Percentiles rank a stretch among this genome's conserved stretches.
Conservation (phyloP, 768 basidiomycete species). For the Naganishia vishniacii region DNA sequence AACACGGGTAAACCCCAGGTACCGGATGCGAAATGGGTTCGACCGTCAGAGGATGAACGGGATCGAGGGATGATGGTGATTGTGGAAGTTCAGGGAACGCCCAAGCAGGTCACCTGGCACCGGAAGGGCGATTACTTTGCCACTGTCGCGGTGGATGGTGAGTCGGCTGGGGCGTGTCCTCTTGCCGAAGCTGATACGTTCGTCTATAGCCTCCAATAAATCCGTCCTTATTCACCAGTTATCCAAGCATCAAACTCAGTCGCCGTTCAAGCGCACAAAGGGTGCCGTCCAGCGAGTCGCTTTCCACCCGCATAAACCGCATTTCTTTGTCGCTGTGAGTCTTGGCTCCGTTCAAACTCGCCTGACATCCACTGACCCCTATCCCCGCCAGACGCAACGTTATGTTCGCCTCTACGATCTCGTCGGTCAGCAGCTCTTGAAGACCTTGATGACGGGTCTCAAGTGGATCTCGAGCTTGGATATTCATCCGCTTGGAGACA, state of each 20-base stretch:
- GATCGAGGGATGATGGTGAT: conserved; percentile 50
- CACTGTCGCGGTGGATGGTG: conserved; percentile 67
- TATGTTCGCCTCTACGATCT: conserved; percentile 94
- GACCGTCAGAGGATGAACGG: conserved; percentile 47
- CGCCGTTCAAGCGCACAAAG: conserved; percentile 93
- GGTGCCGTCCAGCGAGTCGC: conserved; percentile 82
- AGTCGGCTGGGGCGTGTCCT: conserved; percentile 54
- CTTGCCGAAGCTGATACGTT: conserved; percentile 16
- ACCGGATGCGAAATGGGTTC: conserved; percentile 50
- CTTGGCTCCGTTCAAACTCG: neutral
- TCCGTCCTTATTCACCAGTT: conserved; percentile 95
- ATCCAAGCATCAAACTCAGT: conserved; percentile 87
- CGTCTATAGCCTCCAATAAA: conserved; percentile 59
- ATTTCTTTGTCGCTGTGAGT: conserved; percentile 95
- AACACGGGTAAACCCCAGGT: conserved; percentile 38
- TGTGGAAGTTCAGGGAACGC: conserved; percentile 52
- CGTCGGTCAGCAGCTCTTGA: conserved; percentile 83
- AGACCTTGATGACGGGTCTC: conserved; percentile 89
- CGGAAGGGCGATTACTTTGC: conserved; percentile 90
- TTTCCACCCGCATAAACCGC: conserved; percentile 89
- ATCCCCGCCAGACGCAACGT: conserved; percentile 70
- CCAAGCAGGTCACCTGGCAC: conserved; percentile 86
- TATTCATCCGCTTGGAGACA: conserved; percentile 77
- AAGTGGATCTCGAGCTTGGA: conserved; percentile 98
- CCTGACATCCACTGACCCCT: neutral